Evolutionary conservation across 2,329 filamentous ascomycete species (phyloP), one percentile per base, ranked within the genome.

Genomic region (Trichophyton benhamiae): DNA sequence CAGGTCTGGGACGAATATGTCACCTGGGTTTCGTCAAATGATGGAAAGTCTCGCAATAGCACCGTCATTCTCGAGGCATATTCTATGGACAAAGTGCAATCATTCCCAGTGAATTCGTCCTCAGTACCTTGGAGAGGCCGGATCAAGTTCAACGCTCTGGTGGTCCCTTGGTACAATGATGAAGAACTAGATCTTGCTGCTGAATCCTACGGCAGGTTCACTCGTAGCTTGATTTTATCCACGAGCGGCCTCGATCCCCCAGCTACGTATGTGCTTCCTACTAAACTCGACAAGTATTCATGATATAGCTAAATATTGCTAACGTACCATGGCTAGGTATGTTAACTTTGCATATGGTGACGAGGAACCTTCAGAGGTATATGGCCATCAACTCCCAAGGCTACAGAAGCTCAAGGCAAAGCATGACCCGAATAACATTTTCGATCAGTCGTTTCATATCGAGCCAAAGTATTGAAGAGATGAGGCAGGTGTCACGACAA

Each of bases 121-220:
- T 15, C 55, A 20, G 11, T 58, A 42, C 55, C 55, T n/a, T 58
- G 33, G 36, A 27, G 55, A 30, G 36, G 17, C 13, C 71, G 22
- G 68, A 42, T 73, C 46, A 72, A 74, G 55, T 72, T 71, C 17
- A 68, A 77, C 61, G 71, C 71, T 0, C 68, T 76, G 44, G 69
- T 71, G 0, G 72, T 76, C 13, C 72, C 75, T 0, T 77, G 74
- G 75, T 77, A 77, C 53, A 66, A 65, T 0, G 71, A 75, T 60
- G 62, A 68, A 0, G 64, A 65, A 3, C 64, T 78, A 1, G 75
- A 78, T 62, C 59, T 27, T 0, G 67, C 67, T 44, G 76, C 75
- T 0, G 38, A 69, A 41, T 63, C 38, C 1, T 77, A 76, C 62
- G 75, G 72, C 9, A 62, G 61, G 25, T 66, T 64, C 15, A 67